These are phyloP conservation scores for Oligophagozyma castellii DNA, from an alignment of 1,139 yeast genomes.

Conservation along the genomic window DNA sequence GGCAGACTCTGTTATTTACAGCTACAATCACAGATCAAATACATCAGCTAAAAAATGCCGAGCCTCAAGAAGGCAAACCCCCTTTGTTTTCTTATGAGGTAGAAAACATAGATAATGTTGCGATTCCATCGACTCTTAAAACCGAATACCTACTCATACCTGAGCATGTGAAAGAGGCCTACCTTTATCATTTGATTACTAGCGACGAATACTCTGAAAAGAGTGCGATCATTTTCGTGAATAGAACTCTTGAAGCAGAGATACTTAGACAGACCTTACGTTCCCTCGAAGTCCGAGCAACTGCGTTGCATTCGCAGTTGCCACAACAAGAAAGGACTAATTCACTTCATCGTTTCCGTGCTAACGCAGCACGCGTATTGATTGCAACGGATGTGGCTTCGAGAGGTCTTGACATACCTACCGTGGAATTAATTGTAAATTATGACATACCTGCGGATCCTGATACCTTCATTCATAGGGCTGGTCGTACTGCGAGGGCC, in stretches of 20 bases:
- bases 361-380: slow-evolving; percentile 82
- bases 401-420: slow-evolving; percentile 93
- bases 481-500: slow-evolving; percentile 99
- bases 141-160: slow-evolving; percentile 50
- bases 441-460: slow-evolving; percentile 94
- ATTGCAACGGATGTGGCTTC: slow-evolving; percentile 96
- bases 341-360: slow-evolving; percentile 82
- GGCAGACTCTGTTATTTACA: slow-evolving; percentile 85
- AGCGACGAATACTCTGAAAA: slow-evolving; percentile 48
- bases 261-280: slow-evolving; percentile 62
- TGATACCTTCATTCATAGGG: slow-evolving; percentile 91
- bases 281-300: slow-evolving; percentile 61
- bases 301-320: slow-evolving; percentile 90
- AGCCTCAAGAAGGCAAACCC: slow-evolving; percentile 44
- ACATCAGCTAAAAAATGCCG: slow-evolving; percentile 58
- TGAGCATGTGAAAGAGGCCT: slow-evolving; percentile 81
- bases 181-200: slow-evolving; percentile 53
- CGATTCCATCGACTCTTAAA: slow-evolving; percentile 62
- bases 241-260: slow-evolving; percentile 84
- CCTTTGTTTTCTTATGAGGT: slow-evolving; percentile 72
- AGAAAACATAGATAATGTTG: slow-evolving; percentile 53
- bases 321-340: slow-evolving; percentile 85
- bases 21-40: slow-evolving; percentile 96
- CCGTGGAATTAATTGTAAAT: slow-evolving; percentile 77
- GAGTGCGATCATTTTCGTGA: slow-evolving; percentile 78